Evolutionary conservation across 768 basidiomycete species (phyloP).

Genomic region (Jaapia argillacea): DNA sequence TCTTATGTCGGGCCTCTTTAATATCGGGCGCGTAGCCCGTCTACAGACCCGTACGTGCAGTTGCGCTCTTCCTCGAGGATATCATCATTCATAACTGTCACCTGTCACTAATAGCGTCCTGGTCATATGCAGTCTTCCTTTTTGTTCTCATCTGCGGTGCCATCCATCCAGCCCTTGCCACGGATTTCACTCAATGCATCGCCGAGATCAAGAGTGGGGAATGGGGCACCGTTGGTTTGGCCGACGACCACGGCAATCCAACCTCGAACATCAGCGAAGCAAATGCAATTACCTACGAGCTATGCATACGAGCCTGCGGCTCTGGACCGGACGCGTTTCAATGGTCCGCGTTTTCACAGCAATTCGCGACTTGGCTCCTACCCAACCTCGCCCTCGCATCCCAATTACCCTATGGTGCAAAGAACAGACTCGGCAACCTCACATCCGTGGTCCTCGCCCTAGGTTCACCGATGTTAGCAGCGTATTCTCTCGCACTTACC

Average conservation of each 20-base stretch:
- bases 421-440: background rate
- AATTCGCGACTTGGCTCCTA: background rate
- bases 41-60: too few species aligned
- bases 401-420: background rate
- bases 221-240: background rate
- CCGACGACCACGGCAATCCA: background rate
- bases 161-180: too few species aligned
- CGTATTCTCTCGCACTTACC: too few species aligned
- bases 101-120: too few species aligned
- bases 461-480: background rate
- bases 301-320: background rate
- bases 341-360: background rate
- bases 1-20: too few species aligned
- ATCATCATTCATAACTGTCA: too few species aligned
- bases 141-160: too few species aligned
- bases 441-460: background rate
- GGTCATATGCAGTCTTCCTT: too few species aligned
- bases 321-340: background rate
- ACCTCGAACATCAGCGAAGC: background rate
- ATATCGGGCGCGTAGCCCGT: too few species aligned
- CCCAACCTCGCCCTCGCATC: background rate
- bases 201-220: conserved; percentile 1
- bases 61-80: too few species aligned
- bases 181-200: background rate
- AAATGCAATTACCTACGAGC: conserved; percentile 1